phyloP scores from a whole-genome alignment of 1,139 yeast genomes.

The Candida sp. region DNA sequence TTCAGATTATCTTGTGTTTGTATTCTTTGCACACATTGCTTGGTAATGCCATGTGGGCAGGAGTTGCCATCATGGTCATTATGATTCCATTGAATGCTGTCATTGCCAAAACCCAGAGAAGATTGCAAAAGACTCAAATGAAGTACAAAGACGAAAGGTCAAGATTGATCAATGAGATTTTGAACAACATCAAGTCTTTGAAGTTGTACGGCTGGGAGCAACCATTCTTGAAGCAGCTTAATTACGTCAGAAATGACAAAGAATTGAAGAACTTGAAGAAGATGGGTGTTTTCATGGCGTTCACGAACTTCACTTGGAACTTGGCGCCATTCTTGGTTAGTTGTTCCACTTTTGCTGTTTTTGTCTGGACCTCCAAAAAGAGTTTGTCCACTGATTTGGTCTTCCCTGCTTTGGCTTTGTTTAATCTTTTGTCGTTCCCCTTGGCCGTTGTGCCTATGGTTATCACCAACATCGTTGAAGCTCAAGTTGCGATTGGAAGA shows the following conservation, averaged over 20 bases:
- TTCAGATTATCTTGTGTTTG: slow-evolving; percentile 85
- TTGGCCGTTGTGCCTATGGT: slow-evolving; percentile 94
- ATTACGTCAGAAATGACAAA: slow-evolving; percentile 84
- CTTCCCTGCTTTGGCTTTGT: slow-evolving; percentile 91
- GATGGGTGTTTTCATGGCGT: slow-evolving; percentile 80
- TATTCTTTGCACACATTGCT: slow-evolving; percentile 73
- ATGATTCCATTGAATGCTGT: slow-evolving; percentile 87
- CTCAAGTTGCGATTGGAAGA: slow-evolving; percentile 86
- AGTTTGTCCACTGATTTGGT: slow-evolving; percentile 92
- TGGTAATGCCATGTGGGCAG: slow-evolving; percentile 98
- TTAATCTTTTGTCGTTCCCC: slow-evolving; percentile 89
- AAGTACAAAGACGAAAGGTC: slow-evolving; percentile 50
- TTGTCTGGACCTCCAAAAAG: slow-evolving; percentile 61
- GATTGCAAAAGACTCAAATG: slow-evolving; percentile 66
- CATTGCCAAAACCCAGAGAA: slow-evolving; percentile 76
- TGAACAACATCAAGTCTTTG: slow-evolving; percentile 89
- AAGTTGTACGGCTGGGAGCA: slow-evolving; percentile 96
- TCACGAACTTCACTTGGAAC: slow-evolving; percentile 79
- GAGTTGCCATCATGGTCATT: slow-evolving; percentile 80
- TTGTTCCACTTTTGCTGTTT: slow-evolving; percentile 88
- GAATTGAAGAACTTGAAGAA: slow-evolving; percentile 80
- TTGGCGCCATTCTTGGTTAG: slow-evolving; percentile 93
- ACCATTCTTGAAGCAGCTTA: slow-evolving; percentile 77
- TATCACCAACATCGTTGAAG: slow-evolving; percentile 83
- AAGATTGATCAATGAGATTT: slow-evolving; percentile 78